Percentiles rank a stretch among this genome's conserved stretches.
phyloP scores from a whole-genome alignment of 2,329 filamentous ascomycete species.

The Penicillium brevicompactum region DNA sequence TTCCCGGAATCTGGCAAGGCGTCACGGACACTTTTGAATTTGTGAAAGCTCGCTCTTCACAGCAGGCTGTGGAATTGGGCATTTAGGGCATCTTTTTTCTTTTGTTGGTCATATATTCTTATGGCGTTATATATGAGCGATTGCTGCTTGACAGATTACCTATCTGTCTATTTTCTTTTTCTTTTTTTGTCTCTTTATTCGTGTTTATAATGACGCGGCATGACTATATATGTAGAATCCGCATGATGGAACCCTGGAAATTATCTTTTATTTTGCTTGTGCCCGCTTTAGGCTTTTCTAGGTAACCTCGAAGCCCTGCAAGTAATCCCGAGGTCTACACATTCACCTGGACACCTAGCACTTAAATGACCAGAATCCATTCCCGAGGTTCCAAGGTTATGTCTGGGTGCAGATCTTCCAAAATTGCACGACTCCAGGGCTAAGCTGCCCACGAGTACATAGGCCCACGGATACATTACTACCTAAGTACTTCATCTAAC shows the following conservation, averaged over 20 bases:
- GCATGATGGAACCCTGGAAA: background rate
- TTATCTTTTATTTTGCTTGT: background rate
- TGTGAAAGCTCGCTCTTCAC: constrained; percentile 38
- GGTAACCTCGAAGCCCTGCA: background rate
- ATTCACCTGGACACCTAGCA: no score
- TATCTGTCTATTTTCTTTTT: constrained; percentile 9
- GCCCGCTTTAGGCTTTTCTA: background rate
- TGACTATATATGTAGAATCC: constrained; percentile 26
- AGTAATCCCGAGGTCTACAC: no score
- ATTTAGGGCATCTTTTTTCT: constrained; percentile 24
- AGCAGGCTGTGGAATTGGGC: constrained; percentile 35
- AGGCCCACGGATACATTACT: no score
- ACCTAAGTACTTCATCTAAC: no score
- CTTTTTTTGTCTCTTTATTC: constrained; percentile 18
- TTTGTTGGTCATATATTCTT: constrained; percentile 15
- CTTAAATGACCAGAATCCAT: no score
- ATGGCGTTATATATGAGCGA: constrained; percentile 23
- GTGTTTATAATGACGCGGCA: constrained; percentile 38
- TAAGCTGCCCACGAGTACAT: no score
- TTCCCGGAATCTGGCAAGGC: constrained; percentile 45
- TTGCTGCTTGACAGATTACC: background rate
- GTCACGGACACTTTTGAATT: constrained; percentile 42
- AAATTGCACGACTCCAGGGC: no score
- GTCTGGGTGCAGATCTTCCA: no score
- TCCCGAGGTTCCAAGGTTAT: no score